phyloP scores from a whole-genome alignment of 139 green algal species.

The Closterium sp. region DNA sequence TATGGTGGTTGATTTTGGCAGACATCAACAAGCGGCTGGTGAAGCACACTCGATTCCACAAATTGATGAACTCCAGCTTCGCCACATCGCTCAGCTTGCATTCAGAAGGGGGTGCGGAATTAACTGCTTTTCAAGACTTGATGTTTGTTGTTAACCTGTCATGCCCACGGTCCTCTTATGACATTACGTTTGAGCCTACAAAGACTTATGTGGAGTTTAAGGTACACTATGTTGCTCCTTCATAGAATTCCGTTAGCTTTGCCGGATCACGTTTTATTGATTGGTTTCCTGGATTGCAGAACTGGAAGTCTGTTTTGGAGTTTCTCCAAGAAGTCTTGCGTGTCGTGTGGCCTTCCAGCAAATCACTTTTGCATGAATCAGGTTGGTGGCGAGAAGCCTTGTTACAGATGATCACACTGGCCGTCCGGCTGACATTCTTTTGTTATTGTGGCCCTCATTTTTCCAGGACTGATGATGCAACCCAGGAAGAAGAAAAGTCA shows the following conservation, averaged over 20 bases:
- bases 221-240: neutral
- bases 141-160: conserved; percentile 11
- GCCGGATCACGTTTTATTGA: too few relatives aligned
- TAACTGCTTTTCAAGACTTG: neutral
- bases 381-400: neutral
- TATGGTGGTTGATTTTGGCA: neutral
- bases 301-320: neutral
- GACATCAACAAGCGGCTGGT: neutral
- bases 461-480: neutral
- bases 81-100: neutral
- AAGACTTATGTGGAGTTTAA: conserved; percentile 22
- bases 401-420: neutral
- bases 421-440: neutral
- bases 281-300: neutral
- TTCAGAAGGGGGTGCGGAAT: neutral
- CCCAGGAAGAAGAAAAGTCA: neutral
- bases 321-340: neutral
- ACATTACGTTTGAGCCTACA: conserved; percentile 16
- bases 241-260: neutral
- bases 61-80: neutral
- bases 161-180: neutral
- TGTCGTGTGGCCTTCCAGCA: neutral
- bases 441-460: neutral
- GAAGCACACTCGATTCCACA: neutral
- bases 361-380: neutral